Base-by-base conservation (phyloP, 2,329 filamentous ascomycete genomes). In the Lecanicillium sp. region DNA sequence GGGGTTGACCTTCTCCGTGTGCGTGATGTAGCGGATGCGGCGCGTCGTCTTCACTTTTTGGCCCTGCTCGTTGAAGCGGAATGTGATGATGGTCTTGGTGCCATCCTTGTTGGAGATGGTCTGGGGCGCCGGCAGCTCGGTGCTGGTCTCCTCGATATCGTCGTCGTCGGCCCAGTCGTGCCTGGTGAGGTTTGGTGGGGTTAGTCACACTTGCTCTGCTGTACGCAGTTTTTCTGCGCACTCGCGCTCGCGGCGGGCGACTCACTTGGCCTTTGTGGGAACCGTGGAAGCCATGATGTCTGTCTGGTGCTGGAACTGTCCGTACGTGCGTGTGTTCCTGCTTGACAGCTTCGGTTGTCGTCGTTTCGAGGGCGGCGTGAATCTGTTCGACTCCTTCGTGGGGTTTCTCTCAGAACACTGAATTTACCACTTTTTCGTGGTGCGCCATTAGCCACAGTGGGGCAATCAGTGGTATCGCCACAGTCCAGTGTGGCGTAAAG, bases 21-120 rank as follows among this genome's bases (percentile, higher is more conserved):
- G 83, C 58, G 90, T 84, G 54, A 87, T 94, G 63, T 89, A 88
- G 66, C 90, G 89, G 73, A 97, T 91, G 61, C 90, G 88, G 67
- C 93, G 90, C 52, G 90, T 97, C 54, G 90, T 93, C 79, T 97
- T 97, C 64, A 97, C 87, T 71, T 95, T 95, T 69, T 94, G 90
- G 70, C 87, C 87, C 54, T 91, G 81, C 58, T 98, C 93, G 74
- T 95, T 91, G 74, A 89, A 83, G 61, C 83, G 81, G 75, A 88
- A 95, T 54, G 87, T 87, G 63, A 95, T 84, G 60, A 93, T 86
- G 39, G 94, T 98, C 74, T 96, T 95, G 61, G 89, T 95, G 66
- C 94, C 93, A 69, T 98, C 93, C 74, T 96, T 95, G 82, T 98
- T 97, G 67, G 85, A 86, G 67, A 89, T 91, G 60, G 91, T 87